A percentile compares a stretch with the other conserved stretches of the same genome.
Conservation (phyloP, 2,329 filamentous ascomycete genomes). For the Zymoseptoria ardabiliae region DNA sequence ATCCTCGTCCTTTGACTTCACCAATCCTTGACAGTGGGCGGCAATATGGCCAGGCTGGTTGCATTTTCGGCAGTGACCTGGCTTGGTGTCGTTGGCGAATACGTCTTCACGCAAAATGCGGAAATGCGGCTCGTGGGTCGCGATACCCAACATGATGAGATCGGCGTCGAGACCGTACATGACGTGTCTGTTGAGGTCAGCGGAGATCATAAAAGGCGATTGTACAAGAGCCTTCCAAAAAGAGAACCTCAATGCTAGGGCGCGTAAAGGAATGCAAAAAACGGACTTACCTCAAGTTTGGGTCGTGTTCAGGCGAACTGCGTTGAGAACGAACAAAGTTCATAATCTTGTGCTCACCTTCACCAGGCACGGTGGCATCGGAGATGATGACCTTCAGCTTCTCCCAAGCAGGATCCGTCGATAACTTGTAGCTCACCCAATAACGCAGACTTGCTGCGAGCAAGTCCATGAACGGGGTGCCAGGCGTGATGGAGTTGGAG, state of each 20-base stretch:
- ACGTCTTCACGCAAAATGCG: conserved; percentile 94
- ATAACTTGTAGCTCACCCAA: conserved; percentile 96
- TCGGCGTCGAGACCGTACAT: conserved; percentile 98
- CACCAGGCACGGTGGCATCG: conserved; percentile 92
- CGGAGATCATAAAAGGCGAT: conserved; percentile 1
- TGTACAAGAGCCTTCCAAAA: conserved; percentile 1
- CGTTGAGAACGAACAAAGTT: conserved; percentile 92
- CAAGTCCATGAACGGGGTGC: conserved; percentile 98
- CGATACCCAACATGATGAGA: conserved; percentile 95
- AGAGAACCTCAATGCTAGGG: conserved; percentile 9
- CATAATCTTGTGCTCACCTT: conserved; percentile 99
- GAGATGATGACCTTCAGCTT: conserved; percentile 97
- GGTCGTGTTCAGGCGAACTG: conserved; percentile 81
- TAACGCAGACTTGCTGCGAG: conserved; percentile 84
- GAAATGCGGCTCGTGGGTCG: conserved; percentile 95
- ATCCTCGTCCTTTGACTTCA: conserved; percentile 64
- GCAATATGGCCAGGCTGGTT: conserved; percentile 89
- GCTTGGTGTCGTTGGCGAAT: conserved; percentile 80
- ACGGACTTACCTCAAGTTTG: conserved; percentile 58
- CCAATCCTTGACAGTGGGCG: conserved; percentile 71
- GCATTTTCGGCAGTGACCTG: conserved; percentile 77
- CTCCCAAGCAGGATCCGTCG: conserved; percentile 91
- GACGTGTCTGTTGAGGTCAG: conserved; percentile 61
- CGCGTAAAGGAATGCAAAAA: conserved; percentile 5
- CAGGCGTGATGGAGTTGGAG: conserved; percentile 79